Conservation (phyloP, 2,329 filamentous ascomycete genomes). For the Plenodomus tracheiphilus region DNA sequence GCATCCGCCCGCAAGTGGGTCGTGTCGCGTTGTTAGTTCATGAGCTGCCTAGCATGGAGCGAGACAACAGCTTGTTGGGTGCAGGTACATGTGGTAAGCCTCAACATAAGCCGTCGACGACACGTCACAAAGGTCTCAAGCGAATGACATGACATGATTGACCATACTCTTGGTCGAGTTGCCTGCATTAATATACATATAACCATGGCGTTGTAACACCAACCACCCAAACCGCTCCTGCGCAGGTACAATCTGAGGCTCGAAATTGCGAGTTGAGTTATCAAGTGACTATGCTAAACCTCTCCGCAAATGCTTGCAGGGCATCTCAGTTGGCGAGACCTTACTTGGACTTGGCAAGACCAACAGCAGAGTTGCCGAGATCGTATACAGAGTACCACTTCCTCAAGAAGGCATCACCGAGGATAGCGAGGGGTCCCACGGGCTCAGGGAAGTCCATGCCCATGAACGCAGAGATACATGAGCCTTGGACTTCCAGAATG, state of each 20-base stretch:
- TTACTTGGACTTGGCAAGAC: slow-evolving; percentile 82
- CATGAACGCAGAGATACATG: slow-evolving; percentile 97
- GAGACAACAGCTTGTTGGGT: not conserved
- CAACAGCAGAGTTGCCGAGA: slow-evolving; percentile 84
- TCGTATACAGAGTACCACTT: slow-evolving; percentile 97
- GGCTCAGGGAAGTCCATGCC: slow-evolving; percentile 86
- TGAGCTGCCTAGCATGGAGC: not conserved
- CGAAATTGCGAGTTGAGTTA: slow-evolving; percentile 10
- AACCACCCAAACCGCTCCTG: slow-evolving; percentile 14
- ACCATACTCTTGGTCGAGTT: not conserved
- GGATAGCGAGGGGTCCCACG: slow-evolving; percentile 87
- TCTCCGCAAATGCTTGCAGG: not conserved
- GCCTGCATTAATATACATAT: slow-evolving; percentile 20
- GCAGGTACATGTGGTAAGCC: not conserved
- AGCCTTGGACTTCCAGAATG: slow-evolving; percentile 91
- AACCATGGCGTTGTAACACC: slow-evolving; percentile 10
- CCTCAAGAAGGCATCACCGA: slow-evolving; percentile 82
- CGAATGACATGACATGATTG: not conserved
- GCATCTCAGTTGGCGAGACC: not conserved
- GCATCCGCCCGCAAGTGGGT: not conserved
- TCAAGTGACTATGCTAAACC: slow-evolving; percentile 5
- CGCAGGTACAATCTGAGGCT: slow-evolving; percentile 27
- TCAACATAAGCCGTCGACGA: not conserved
- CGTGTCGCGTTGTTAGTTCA: not conserved
- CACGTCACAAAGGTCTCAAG: not conserved